Conservation (phyloP, 306 rosid genomes). For the Vigna angularis region DNA sequence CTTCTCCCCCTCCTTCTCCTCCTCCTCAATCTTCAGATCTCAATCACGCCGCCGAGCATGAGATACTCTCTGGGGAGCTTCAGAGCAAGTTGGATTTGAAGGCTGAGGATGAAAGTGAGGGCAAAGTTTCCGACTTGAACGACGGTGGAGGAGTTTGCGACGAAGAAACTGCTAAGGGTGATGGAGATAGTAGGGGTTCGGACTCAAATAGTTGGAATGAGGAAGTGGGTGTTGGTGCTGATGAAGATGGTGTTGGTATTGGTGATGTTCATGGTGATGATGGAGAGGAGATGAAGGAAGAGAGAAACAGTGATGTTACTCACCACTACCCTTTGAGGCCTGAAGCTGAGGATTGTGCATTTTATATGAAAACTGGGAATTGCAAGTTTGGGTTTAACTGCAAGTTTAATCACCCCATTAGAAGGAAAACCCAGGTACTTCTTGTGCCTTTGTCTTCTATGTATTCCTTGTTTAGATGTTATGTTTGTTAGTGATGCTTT, state of each 20-base stretch:
- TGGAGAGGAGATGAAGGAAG: slow-evolving; percentile 40
- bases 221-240: neutral
- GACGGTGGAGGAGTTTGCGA: slow-evolving; percentile 39
- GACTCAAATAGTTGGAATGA: slow-evolving; percentile 52
- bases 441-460: slow-evolving; percentile 1
- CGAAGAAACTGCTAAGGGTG: slow-evolving; percentile 46
- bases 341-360: slow-evolving; percentile 92
- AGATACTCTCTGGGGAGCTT: slow-evolving; percentile 42
- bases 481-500: slow-evolving; percentile 24
- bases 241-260: slow-evolving; percentile 12
- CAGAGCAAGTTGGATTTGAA: slow-evolving; percentile 53
- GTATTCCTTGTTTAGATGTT: neutral
- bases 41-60: slow-evolving; percentile 40
- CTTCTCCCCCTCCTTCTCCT: slow-evolving; percentile 51
- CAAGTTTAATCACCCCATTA: slow-evolving; percentile 88
- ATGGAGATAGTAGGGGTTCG: slow-evolving; percentile 48
- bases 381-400: slow-evolving; percentile 91
- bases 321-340: slow-evolving; percentile 81
- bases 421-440: slow-evolving; percentile 70
- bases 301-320: slow-evolving; percentile 31
- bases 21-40: slow-evolving; percentile 57
- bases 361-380: slow-evolving; percentile 80
- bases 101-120: slow-evolving; percentile 43
- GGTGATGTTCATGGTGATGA: slow-evolving; percentile 23
- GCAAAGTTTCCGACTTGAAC: slow-evolving; percentile 37